Base-by-base conservation (phyloP, 2,329 filamentous ascomycete genomes). In the Neurospora sp. region DNA sequence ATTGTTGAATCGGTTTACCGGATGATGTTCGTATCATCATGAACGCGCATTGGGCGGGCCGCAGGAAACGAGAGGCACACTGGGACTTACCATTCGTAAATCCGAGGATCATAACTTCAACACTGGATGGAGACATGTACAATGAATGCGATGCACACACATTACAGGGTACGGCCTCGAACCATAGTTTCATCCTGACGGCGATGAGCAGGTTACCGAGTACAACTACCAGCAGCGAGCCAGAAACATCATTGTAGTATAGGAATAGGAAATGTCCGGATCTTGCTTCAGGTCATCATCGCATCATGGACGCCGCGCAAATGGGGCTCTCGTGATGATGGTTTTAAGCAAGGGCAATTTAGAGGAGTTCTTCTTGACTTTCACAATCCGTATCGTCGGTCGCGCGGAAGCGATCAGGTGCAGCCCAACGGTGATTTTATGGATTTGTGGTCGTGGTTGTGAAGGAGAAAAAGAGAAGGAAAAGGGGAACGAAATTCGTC, bases 311-410 rank as follows among this genome's bases (percentile, higher is more conserved):
- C 83, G 85, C 86, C 86, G 81, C 85, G 78, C 85, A 78, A 76
- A 79, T 84, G 85, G 85, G 86, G 86, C 86, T 85, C 87, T 89
- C 87, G 85, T 87, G 86, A 87, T 83, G 81, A 89, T 88, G 87
- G 87, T 89, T 88, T 89, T 89, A 84, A 82, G 82, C 85, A 88
- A 87, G 82, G 85, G 85, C 83, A 79, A 80, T 77, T 76, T 74
- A 74, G 78, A 72, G 75, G 79, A 79, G 79, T 86, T 82, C 74
- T 77, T 89, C 86, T 88, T 78, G 86, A 87, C 86, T 82, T 57
- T 62, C 84, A 83, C 80, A 73, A 83, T 83, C 83, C 81, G 80
- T 80, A 79, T 83, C 82, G 82, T 79, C 72, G 85, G 83, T 79
- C 79, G 79, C 81, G 79, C 80, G 74, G 77, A 74, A 72, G 69